Base-by-base conservation (phyloP, 257 asterid genomes). In the Voacanga thouarsii region DNA sequence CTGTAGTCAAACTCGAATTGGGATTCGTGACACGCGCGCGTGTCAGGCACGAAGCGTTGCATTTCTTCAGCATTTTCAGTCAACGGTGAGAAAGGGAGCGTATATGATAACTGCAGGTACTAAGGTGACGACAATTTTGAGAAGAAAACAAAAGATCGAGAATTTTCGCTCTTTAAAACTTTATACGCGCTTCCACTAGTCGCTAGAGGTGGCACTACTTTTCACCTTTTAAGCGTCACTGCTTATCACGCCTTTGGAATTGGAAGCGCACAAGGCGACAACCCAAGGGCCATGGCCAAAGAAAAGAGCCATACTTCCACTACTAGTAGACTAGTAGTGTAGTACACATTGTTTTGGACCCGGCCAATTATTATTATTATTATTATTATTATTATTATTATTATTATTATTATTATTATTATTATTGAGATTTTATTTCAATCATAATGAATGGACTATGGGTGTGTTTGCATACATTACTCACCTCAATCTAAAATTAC, bases 131-230 rank as follows among this genome's bases (percentile, higher is more conserved):
- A 1, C 57, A 55, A 44, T 19, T 0, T 6, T 9, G 7, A 39
- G 26, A 41, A 39, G 45, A 18, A 64, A 50, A 9, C 37, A 15
- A n/a, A 24, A 12, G 30, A 11, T 19, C 3, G 45, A 71, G 74
- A 79, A 61, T 2, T 66, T 75, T 66, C 37, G 6, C 12, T 2
- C 12, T 64, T 44, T 30, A 74, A n/a, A n/a, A 63, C 80, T 71
- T 83, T 79, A 83, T 83, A 83, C 30, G 83, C 26, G 49, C 56
- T 19, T n/a, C 43, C 39, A 49, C 83, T 30, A 74, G 39, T 83
- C 79, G 39, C 24, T 74, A 71, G 67, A 75, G 26, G 86, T 12
- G 55, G 11, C 76, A 0, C 43, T 23, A 45, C 86, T 56, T 83
- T 76, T 83, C 83, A 79, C 76, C 37, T 57, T 74, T 16, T 2